Percentiles rank a stretch among this genome's conserved stretches.
Evolutionary conservation across 164 flowering plant species (phyloP).

Genomic region (Platanus orientalis): DNA sequence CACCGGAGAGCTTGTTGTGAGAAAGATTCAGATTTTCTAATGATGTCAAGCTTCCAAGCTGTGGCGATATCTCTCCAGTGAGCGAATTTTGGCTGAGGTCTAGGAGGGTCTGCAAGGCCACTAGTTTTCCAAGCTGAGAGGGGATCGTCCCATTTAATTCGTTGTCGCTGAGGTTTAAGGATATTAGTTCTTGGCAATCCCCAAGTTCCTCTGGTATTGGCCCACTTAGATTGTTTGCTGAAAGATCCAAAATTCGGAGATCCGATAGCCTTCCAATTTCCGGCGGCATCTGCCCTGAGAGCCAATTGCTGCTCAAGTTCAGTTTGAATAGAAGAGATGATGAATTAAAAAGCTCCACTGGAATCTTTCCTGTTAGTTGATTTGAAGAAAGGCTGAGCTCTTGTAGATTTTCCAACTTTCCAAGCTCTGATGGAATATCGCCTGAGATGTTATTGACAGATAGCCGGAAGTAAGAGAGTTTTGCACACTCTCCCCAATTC

Average conservation of each 20-base stretch:
- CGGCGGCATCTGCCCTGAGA: slow-evolving; percentile 22
- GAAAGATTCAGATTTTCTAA: slow-evolving; percentile 23
- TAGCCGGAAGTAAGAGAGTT: slow-evolving; percentile 13
- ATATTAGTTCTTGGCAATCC: slow-evolving; percentile 11
- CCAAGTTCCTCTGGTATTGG: slow-evolving; percentile 22
- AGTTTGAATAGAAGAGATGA: slow-evolving; percentile 9
- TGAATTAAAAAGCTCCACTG: slow-evolving; percentile 15
- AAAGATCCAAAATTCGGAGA: slow-evolving; percentile 19
- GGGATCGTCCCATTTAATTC: slow-evolving; percentile 25
- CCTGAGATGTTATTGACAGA: slow-evolving; percentile 21
- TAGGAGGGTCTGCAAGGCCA: slow-evolving; percentile 7
- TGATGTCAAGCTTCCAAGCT: slow-evolving; percentile 13
- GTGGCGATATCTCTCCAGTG: slow-evolving; percentile 17
- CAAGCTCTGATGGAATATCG: slow-evolving; percentile 13
- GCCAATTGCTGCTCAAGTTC: slow-evolving; percentile 24
- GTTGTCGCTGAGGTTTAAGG: slow-evolving; percentile 17
- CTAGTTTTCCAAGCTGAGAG: slow-evolving; percentile 19
- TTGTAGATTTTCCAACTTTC: slow-evolving; percentile 10
- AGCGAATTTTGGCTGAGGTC: slow-evolving; percentile 26
- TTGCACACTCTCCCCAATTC: slow-evolving; percentile 16
- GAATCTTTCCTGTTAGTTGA: slow-evolving; percentile 19
- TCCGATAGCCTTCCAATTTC: slow-evolving; percentile 9
- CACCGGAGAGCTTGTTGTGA: slow-evolving; percentile 20
- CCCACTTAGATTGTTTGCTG: slow-evolving; percentile 14
- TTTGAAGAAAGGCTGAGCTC: slow-evolving; percentile 18